Base-by-base conservation (phyloP, 2,329 filamentous ascomycete genomes). In the Sphaerulina vaccinii region DNA sequence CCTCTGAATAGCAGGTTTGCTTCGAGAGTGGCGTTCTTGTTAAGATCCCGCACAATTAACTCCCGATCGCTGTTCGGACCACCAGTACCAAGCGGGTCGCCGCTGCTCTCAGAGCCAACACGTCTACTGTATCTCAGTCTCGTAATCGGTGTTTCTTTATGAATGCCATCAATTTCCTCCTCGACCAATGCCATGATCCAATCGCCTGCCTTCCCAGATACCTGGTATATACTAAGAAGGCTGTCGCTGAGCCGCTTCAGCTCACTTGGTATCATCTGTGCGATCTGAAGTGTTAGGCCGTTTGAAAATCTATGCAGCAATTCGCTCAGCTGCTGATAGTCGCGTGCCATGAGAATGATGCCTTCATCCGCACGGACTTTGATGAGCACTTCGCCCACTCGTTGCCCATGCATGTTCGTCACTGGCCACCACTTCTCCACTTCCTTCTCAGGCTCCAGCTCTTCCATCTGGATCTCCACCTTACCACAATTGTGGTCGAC, bases 181-280 rank as follows among this genome's bases (percentile, higher is more conserved):
- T 99, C 93, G 0, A 96, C 88, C 35, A 99, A 76, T 2, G 89
- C 85, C 77, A 90, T 93, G 18, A 99, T 79, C 93, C 93, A 99
- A 53, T 96, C 90, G 37, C 81, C 80, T 2, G 88, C 87, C 32
- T 83, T 82, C 0, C 89, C 90, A 2, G 90, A 92, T 2, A 95
- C 91, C 66, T 99, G 93, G 64, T 92, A 99, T 46, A 99, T 95
- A 67, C 97, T 95, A 57, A 97, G 75, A 32, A 97, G 82, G 22
- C 87, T 84, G 66, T 96, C 91, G 2, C 90, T 88, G 7, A 97
- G 71, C n/a, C 83, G 80, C 47, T 87, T 86, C 27, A 96, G 76
- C 64, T 90, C 87, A 2, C 84, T 82, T 0, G 90, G 87, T 49
- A 96, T 78, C 50, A 87, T 82, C 38, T 88, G 82, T 2, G 90